Percentiles rank a stretch among this genome's conserved stretches.
Conservation (phyloP, 202 grass and related monocot species). For the Panicum hallii region DNA sequence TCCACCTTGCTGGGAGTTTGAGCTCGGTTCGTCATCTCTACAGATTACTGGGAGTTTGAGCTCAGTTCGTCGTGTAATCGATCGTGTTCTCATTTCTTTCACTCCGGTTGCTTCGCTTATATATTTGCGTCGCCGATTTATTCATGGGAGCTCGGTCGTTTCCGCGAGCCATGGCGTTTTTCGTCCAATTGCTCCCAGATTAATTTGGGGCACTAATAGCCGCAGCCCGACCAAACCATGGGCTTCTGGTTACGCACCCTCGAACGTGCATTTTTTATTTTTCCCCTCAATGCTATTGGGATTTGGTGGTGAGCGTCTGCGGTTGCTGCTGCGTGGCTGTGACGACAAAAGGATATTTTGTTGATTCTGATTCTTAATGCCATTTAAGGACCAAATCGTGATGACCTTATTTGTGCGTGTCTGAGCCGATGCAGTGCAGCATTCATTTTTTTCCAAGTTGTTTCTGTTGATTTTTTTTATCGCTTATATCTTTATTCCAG, state of each 20-base stretch:
- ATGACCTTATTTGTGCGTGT: slow-evolving; percentile 85
- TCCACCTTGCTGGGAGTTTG: neutral
- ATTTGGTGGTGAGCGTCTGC: neutral
- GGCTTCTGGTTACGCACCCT: slow-evolving; percentile 53
- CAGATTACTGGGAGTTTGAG: neutral
- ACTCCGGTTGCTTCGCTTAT: neutral
- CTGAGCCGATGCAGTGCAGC: slow-evolving; percentile 53
- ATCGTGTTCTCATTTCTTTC: neutral
- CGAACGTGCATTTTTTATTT: neutral
- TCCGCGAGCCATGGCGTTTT: neutral
- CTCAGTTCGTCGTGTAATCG: neutral
- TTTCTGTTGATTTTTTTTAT: neutral
- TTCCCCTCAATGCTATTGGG: slow-evolving; percentile 1
- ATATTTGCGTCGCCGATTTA: neutral
- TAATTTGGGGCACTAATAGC: slow-evolving; percentile 43
- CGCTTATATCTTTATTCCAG: slow-evolving; percentile 6
- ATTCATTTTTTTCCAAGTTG: neutral
- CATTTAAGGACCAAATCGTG: slow-evolving; percentile 48
- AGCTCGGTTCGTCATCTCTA: neutral
- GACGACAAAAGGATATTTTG: slow-evolving; percentile 59
- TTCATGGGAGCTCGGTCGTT: slow-evolving; percentile 35
- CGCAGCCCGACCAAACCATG: slow-evolving; percentile 20
- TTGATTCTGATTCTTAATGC: slow-evolving; percentile 57
- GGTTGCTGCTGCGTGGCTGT: slow-evolving; percentile 44
- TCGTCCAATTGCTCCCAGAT: slow-evolving; percentile 36